A percentile compares a stretch with the other conserved stretches of the same genome.
Conservation (phyloP, 805 yeast genomes). For the Debaryomyces maramus region DNA sequence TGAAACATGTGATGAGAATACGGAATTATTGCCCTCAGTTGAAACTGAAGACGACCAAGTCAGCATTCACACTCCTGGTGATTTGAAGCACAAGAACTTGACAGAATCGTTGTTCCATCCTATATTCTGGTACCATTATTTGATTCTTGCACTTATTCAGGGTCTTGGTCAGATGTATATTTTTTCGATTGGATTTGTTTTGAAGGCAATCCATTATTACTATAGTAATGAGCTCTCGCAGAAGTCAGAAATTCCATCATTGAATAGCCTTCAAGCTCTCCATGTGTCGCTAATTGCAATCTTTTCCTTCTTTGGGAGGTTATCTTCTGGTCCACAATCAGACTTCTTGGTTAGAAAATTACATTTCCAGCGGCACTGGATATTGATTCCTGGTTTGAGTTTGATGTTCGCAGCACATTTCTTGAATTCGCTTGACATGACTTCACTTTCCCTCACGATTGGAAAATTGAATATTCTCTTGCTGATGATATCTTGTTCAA, state of each 20-base stretch:
- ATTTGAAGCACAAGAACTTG: conserved; percentile 18
- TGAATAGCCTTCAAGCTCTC: conserved; percentile 28
- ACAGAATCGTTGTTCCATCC: conserved; percentile 27
- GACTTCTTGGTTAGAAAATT: conserved; percentile 26
- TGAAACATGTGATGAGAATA: conserved; percentile 2
- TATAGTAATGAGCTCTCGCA: conserved; percentile 11
- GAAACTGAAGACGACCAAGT: conserved; percentile 1
- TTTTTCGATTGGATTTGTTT: conserved; percentile 31
- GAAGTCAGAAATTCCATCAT: conserved; percentile 7
- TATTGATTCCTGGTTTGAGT: conserved; percentile 25
- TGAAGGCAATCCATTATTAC: conserved; percentile 28
- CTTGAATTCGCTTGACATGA: conserved; percentile 17
- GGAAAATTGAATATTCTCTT: conserved; percentile 17
- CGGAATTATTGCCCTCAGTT: not conserved
- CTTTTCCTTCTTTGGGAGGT: conserved; percentile 31
- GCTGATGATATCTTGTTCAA: conserved; percentile 24
- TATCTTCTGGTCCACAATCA: conserved; percentile 32
- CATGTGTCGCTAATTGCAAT: conserved; percentile 34
- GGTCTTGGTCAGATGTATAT: conserved; percentile 42
- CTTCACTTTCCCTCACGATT: conserved; percentile 11
- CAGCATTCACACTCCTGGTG: not conserved
- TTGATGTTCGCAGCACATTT: conserved; percentile 32
- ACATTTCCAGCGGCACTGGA: conserved; percentile 33
- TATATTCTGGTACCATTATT: conserved; percentile 32
- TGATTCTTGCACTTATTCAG: conserved; percentile 31